Evolutionary conservation across 805 yeast genomes (phyloP), one percentile per base, ranked within the genome.

Genomic region (Nakazawaea sp.): DNA sequence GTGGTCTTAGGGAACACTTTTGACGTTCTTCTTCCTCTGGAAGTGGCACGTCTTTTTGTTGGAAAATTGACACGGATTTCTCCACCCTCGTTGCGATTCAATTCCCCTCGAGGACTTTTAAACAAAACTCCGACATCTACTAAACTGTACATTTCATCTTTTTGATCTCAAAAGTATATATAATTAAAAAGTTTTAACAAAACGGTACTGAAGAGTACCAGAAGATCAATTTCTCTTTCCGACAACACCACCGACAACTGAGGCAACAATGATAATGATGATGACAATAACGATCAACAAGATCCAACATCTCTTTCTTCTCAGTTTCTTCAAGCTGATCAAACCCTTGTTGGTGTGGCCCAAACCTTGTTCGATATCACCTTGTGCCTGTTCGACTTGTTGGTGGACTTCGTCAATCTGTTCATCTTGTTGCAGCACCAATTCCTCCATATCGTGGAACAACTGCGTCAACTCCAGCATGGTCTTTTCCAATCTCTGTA

Each of bases 401-500:
- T 84, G 78, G 56, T 88, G 88, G 46, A 87, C 78, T 53, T 78
- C 83, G 55, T 81, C 84, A 48, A 92, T 80, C 44, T 82, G 78
- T 49, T 77, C 87, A 61, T 89, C 96, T 67, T 92, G 97, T 64
- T 89, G 96, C 49, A 90, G 87, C 33, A 90, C 97, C 63, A 92
- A 70, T 55, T 85, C 85, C 64, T 92, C 97, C 92, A 92, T 86
- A 58, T 92, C 97, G 53, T 82, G 83, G 69, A 92, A 88, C 58
- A 92, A 75, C 66, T 86, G 95, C 29, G 94, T 85, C 62, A 92
- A 75, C 63, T 92, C 98, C 26, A 90, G 87, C 84, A 92, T 88
- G 42, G 96, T 82, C 64, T 86, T 80, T 64, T 90, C 97, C 62
- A 92, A 81, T 68, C 87, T 85, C 66, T 86, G 83, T 54, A 92